Percentiles rank a stretch among this genome's conserved stretches.
phyloP scores from a whole-genome alignment of 345 rosid species.

The Anastatica hierochuntica region DNA sequence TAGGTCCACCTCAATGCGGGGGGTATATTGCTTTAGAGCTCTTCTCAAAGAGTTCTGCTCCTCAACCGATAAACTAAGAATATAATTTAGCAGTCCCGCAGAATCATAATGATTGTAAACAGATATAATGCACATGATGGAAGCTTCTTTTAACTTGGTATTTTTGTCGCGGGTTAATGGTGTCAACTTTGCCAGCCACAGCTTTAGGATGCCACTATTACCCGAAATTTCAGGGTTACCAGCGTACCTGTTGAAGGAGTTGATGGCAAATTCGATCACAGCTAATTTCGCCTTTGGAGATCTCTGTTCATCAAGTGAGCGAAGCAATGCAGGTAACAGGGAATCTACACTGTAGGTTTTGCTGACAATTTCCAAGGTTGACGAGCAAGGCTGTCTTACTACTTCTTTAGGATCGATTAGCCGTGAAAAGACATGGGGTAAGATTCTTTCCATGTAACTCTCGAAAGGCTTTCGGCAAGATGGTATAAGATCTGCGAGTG shows the following conservation, averaged over 20 bases:
- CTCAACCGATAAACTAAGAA: slow-evolving; percentile 89
- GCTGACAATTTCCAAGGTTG: slow-evolving; percentile 88
- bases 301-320: slow-evolving; percentile 96
- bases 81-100: slow-evolving; percentile 78
- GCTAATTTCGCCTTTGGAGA: slow-evolving; percentile 98
- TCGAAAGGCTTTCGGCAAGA: slow-evolving; percentile 96
- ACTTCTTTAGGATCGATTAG: slow-evolving; percentile 95
- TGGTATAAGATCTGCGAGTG: slow-evolving; percentile 93
- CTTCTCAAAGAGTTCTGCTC: slow-evolving; percentile 94
- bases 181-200: slow-evolving; percentile 90
- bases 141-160: slow-evolving; percentile 86
- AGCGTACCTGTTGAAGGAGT: slow-evolving; percentile 81
- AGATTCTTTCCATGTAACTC: slow-evolving; percentile 93
- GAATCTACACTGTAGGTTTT: slow-evolving; percentile 88
- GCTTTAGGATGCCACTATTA: slow-evolving; percentile 76
- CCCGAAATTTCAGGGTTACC: slow-evolving; percentile 69
- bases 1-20: slow-evolving; percentile 96
- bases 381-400: slow-evolving; percentile 88
- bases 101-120: slow-evolving; percentile 85
- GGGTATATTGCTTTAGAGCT: slow-evolving; percentile 83
- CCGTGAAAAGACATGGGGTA: slow-evolving; percentile 95
- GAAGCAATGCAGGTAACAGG: slow-evolving; percentile 87
- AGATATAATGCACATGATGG: slow-evolving; percentile 87
- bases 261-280: slow-evolving; percentile 85
- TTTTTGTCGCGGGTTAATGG: slow-evolving; percentile 87